Evolutionary conservation across 2,329 filamentous ascomycete species (phyloP), one percentile per base, ranked within the genome.

Genomic region (Kalmusia sp.): DNA sequence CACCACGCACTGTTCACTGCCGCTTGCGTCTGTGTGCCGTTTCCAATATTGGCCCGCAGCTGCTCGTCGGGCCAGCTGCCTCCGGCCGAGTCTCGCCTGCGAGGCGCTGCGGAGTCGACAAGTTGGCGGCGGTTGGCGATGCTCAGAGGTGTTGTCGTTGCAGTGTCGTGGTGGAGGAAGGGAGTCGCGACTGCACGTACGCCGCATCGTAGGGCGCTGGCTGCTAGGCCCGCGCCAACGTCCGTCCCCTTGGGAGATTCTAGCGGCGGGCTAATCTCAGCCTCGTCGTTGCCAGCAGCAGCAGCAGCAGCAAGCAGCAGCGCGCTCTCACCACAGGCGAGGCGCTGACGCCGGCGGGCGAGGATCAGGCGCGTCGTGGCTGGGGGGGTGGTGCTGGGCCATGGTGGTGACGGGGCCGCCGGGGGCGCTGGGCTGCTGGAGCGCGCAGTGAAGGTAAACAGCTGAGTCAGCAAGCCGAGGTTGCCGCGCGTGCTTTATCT

Each of bases 11-110:
- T 64, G 61, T 59, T 60, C 52, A 58, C 55, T 70, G 64, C 68
- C 68, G 65, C 51, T 62, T 59, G 49, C 51, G 63, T 58, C 47
- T 47, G 59, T 58, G 66, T 69, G 68, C 67, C 68, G 67, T 65
- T 52, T 60, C 60, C 67, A 71, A 71, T 71, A 71, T 68, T 67
- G 62, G 61, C 65, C 55, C 67, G 65, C 67, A 67, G 61, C 59
- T 59, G 61, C n/a, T n/a, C n/a, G 37, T 21, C 49, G 31, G 49
- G 15, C 40, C 14, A 50, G 52, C 57, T 60, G 56, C 56, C 59
- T 57, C 51, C 45, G 62, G 52, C 63, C 63, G 62, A 60, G 51
- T 38, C 39, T 55, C 55, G 55, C 59, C 48, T 47, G 51, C 57
- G 51, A 31, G 37, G 43, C 46, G 34, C 31, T 12, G 43, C 24